A percentile compares a stretch with the other conserved stretches of the same genome.
phyloP scores from a whole-genome alignment of 345 rosid genomes.

The Reutealis trisperma region DNA sequence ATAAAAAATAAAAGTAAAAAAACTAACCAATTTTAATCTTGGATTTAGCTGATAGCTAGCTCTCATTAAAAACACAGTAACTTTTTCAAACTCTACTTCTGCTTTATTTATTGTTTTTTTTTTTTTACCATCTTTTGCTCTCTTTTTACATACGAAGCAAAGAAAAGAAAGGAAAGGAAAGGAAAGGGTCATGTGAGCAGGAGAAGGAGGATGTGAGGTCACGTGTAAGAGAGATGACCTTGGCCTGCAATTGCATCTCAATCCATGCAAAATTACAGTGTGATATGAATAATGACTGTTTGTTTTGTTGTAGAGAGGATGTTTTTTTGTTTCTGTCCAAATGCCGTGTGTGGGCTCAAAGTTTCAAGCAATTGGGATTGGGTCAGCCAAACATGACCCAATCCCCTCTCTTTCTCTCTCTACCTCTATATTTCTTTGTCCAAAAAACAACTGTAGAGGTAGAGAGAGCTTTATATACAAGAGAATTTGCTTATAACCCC shows the following conservation, averaged over 20 bases:
- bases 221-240: constrained; percentile 36
- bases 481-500: constrained; percentile 8
- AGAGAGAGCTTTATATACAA: neutral
- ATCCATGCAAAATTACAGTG: constrained; percentile 48
- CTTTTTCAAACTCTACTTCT: neutral
- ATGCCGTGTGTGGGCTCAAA: constrained; percentile 47
- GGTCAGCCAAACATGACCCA: constrained; percentile 22
- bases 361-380: constrained; percentile 41
- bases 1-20: no score
- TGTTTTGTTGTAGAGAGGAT: constrained; percentile 45
- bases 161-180: no score
- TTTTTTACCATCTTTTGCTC: no score
- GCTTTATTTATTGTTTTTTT: neutral
- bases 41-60: no score
- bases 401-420: neutral
- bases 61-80: no score
- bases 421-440: neutral
- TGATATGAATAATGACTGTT: constrained; percentile 48
- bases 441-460: neutral
- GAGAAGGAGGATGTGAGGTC: constrained; percentile 36
- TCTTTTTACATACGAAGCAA: no score
- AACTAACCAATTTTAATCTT: no score
- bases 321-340: constrained; percentile 57
- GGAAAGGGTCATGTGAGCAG: constrained; percentile 43
- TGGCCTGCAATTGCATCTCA: constrained; percentile 34